A percentile compares a stretch with the other conserved stretches of the same genome.
Conservation (phyloP, 148 eudicot species). For the Cornus florida region DNA sequence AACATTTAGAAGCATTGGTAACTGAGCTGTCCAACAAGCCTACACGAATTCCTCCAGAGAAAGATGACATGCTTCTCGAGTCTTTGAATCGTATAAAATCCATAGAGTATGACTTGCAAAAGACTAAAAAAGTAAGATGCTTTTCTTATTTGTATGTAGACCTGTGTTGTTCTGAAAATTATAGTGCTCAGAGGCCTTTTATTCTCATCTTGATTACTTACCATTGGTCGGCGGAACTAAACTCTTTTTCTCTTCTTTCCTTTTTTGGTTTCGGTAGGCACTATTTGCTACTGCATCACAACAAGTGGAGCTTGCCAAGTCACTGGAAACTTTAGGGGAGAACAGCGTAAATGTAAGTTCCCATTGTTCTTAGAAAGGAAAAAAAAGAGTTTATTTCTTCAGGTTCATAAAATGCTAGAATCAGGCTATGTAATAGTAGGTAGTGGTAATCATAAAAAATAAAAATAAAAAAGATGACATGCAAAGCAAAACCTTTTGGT, state of each 20-base stretch:
- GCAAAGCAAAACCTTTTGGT: background rate
- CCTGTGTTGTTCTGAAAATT: background rate
- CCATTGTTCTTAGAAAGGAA: background rate
- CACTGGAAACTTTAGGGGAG: slow-evolving; percentile 72
- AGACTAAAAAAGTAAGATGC: slow-evolving; percentile 74
- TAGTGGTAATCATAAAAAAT: too few relatives aligned
- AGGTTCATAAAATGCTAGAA: background rate
- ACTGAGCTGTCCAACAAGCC: slow-evolving; percentile 76
- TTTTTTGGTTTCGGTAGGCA: slow-evolving; percentile 33
- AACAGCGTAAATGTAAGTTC: slow-evolving; percentile 60
- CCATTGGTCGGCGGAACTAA: background rate
- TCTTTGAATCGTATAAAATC: slow-evolving; percentile 81
- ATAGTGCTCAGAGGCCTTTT: background rate
- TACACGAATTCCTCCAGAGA: slow-evolving; percentile 75
- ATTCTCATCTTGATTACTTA: background rate
- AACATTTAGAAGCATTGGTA: slow-evolving; percentile 64
- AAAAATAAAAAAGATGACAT: background rate
- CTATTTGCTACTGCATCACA: slow-evolving; percentile 85
- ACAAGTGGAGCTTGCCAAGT: slow-evolving; percentile 88
- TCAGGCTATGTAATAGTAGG: background rate
- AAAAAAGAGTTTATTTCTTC: background rate
- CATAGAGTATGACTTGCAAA: slow-evolving; percentile 89
- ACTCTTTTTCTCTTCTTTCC: background rate
- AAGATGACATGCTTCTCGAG: slow-evolving; percentile 74
- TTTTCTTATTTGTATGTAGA: background rate